Evolutionary conservation across 495 filamentous ascomycete genomes (phyloP), one percentile per base, ranked within the genome.

Genomic region (Neurospora intermedia): DNA sequence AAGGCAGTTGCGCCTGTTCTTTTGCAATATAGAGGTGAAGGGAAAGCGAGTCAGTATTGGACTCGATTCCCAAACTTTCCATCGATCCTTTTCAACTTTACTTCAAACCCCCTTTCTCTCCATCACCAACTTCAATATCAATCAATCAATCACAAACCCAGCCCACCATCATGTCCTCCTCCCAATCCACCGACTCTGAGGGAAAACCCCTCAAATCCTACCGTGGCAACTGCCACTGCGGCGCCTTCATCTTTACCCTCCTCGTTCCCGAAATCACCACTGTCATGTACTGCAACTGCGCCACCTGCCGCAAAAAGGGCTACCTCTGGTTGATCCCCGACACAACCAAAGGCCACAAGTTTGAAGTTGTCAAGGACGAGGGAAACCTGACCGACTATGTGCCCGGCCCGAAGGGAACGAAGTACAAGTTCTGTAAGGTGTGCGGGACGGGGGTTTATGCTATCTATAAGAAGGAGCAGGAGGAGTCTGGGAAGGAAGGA

Each of bases 151-250:
- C 4, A 5, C 35, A 38, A 38, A 38, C 35, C 35, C 6, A 38
- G 4, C 35, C 35, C 6, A 38, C 6, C 35, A 38, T 6, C 35
- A 38, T 38, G 35, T 38, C 35, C 35, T 38, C 35, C 35, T 38
- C 35, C 6, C 35, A 27, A 62, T 62, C 54, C 54, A 16, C 54
- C 10, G 75, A 79, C 8, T 18, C 70, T 40, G 62, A 35, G 35
- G 35, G 0, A 6, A 4, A 71, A 48, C 43, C 72, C 39, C 71
- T 81, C 71, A 85, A 85, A 74, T 85, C 82, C 72, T 89, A 88
- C 79, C 81, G 85, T 10, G 88, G 85, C 76, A 88, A 83, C 78
- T 89, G 87, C 82, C 87, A 88, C 78, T 89, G 88, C 78, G 80
- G 78, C 3, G 79, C 80, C 46, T 85, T 84, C 71, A 78, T 86